Base-by-base conservation (phyloP, 495 filamentous ascomycete species). In the Xylaria flabelliformis region DNA sequence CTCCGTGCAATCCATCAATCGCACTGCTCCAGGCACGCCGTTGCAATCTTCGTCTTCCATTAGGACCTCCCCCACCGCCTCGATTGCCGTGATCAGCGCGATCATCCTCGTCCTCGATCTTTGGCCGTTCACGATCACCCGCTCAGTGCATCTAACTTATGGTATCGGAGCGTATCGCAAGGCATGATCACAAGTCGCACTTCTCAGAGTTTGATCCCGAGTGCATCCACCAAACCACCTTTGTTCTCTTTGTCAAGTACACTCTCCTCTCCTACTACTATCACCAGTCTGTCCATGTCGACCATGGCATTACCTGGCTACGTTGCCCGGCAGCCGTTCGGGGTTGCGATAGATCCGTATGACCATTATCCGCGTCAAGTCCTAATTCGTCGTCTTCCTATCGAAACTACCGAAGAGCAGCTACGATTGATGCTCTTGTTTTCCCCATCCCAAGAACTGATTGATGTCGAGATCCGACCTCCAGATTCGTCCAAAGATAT, bases 351-450 rank as follows among this genome's bases (percentile, higher is more conserved):
- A 70, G 84, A 88, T 84, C 82, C 86, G 34, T 83, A 76, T 66
- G 83, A 85, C 36, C 81, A 80, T 75, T 87, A 76, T 26, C 61
- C 80, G 10, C 76, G 82, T n/a, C 67, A 81, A 21, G 76, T 82
- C 66, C 80, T 93, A 63, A 91, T 97, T 82, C 92, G 92, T 73
- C 92, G 90, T 75, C 87, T 97, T 0, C 92, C 94, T 8, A 79
- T 84, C 66, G 93, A 91, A 75, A 95, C 90, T 24, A 90, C 88
- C 64, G 85, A 90, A 68, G 92, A 95, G 70, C 86, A 88, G 50
- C 83, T 97, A 71, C 89, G 91, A 72, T 88, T 91, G 73, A 94
- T 97, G 91, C 86, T 97, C 19, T 84, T 96, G 17, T 97, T 94
- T 78, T 92, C 93, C 34, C 93, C 58, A 21, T 21, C 58, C 58